Percentiles rank a stretch among this genome's conserved stretches.
Evolutionary conservation across 2,329 filamentous ascomycete species (phyloP).

Genomic region (Aphanocladium album): DNA sequence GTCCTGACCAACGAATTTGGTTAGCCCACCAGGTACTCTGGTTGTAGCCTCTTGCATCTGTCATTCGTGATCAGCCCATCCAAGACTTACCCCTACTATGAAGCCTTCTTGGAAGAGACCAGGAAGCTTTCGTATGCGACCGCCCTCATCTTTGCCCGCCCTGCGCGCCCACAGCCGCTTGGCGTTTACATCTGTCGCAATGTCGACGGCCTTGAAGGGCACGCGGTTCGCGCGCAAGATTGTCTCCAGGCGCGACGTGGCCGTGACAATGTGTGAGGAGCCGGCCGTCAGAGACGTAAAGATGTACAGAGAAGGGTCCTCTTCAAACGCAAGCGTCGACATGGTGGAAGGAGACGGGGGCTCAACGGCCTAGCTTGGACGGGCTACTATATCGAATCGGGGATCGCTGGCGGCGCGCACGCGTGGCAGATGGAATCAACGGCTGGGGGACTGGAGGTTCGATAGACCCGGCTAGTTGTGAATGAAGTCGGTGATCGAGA

Average conservation of each 20-base stretch:
- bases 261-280: slow-evolving; percentile 92
- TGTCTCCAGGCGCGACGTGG: slow-evolving; percentile 90
- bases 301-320: slow-evolving; percentile 76
- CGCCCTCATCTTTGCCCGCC: slow-evolving; percentile 62
- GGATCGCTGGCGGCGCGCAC: background rate
- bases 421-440: background rate
- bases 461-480: background rate
- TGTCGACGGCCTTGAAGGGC: slow-evolving; percentile 87
- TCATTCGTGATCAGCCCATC: too few species aligned
- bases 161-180: slow-evolving; percentile 84
- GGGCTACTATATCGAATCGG: background rate
- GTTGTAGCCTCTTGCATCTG: too few species aligned
- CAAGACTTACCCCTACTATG: slow-evolving; percentile 70
- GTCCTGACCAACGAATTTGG: slow-evolving; percentile 52
- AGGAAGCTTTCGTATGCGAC: slow-evolving; percentile 71
- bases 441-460: background rate
- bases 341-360: background rate
- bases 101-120: slow-evolving; percentile 81
- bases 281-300: slow-evolving; percentile 95
- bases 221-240: slow-evolving; percentile 94
- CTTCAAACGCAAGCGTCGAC: slow-evolving; percentile 42
- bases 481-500: background rate
- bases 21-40: background rate
- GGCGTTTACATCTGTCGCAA: slow-evolving; percentile 84
- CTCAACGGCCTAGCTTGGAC: background rate